A percentile compares a stretch with the other conserved stretches of the same genome.
Conservation (phyloP, 495 filamentous ascomycete genomes). For the Chaetomium tenue region DNA sequence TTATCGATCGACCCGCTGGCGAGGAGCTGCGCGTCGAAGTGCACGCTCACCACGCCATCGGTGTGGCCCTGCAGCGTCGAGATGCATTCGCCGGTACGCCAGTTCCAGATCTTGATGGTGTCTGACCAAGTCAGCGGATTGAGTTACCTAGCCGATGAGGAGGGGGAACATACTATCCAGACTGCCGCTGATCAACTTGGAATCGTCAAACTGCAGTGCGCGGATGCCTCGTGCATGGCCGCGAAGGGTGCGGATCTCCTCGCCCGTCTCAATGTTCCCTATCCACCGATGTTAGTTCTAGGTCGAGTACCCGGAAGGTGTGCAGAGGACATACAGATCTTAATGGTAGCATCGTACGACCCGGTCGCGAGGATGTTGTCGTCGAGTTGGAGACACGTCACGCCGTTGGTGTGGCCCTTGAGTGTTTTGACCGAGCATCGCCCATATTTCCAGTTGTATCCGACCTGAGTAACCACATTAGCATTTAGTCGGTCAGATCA, state of each 20-base stretch:
- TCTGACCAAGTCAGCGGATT: conserved; percentile 27
- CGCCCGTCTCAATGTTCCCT: conserved; percentile 78
- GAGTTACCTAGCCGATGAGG: background rate
- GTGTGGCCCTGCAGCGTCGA: conserved; percentile 75
- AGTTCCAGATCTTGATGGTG: conserved; percentile 92
- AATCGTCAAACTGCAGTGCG: conserved; percentile 89
- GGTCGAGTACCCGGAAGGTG: background rate
- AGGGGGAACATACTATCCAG: conserved; percentile 30
- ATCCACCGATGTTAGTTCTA: conserved; percentile 5
- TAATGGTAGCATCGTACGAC: conserved; percentile 91
- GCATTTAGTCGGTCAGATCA: background rate
- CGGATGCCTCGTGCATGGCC: conserved; percentile 83
- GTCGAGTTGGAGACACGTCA: conserved; percentile 95
- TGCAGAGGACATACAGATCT: conserved; percentile 61
- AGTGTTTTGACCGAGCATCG: conserved; percentile 79
- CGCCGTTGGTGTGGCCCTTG: conserved; percentile 86
- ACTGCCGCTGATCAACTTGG: conserved; percentile 52
- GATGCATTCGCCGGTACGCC: conserved; percentile 85
- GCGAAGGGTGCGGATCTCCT: conserved; percentile 75
- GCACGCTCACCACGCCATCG: conserved; percentile 75
- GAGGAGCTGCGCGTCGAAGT: conserved; percentile 79
- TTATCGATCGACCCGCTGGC: conserved; percentile 85
- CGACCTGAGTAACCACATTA: conserved; percentile 62
- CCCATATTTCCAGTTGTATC: conserved; percentile 94
- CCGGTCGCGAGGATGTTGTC: conserved; percentile 90